Evolutionary conservation across 352 stramenopile species (phyloP), one percentile per base, ranked within the genome.

Genomic region (Phytophthora palmivora): DNA sequence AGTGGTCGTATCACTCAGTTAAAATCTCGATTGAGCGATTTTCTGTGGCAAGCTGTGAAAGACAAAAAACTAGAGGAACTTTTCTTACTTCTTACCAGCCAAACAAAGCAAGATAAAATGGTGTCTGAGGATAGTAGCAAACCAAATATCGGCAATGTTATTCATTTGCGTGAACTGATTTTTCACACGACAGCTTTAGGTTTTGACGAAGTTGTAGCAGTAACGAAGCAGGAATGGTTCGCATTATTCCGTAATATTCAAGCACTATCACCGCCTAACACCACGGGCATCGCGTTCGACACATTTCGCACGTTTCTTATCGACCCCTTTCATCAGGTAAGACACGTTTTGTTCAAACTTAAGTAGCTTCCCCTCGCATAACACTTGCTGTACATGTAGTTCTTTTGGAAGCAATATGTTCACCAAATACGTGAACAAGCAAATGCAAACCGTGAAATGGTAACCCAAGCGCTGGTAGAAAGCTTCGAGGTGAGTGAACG

Each of bases 251-350:
- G 38, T n/a, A 56, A 59, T 2, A 70, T 84, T 22, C 65, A 79
- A 52, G 19, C 30, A 6, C 44, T 78, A 16, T 63, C 66, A 6
- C 50, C 59, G 15, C 24, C 48, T 2, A 22, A 37, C 11, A 48
- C 15, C 6, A 24, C 14, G 3, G 56, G 59, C 2, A 69, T 77
- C 28, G 45, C 58, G 21, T 67, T 75, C 22, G 59, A 53, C 30
- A 64, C 58, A 21, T 73, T 84, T 49, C 65, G 72, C 22, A 71
- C 52, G 5, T 68, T 77, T 37, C 28, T 84, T 15, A n/a, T 84
- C 9, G 72, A 84, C 5, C 75, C 72, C 0, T 74, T 82, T 36
- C 75, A 84, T 39, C 44, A 69, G 72, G 75, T 79, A 68, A 43
- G 58, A 41, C 1, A 19, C n/a, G n/a, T 21, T 41, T 22, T 41